Conservation (phyloP, 1,139 yeast genomes). For the Pneumocystis wakefieldiae region DNA sequence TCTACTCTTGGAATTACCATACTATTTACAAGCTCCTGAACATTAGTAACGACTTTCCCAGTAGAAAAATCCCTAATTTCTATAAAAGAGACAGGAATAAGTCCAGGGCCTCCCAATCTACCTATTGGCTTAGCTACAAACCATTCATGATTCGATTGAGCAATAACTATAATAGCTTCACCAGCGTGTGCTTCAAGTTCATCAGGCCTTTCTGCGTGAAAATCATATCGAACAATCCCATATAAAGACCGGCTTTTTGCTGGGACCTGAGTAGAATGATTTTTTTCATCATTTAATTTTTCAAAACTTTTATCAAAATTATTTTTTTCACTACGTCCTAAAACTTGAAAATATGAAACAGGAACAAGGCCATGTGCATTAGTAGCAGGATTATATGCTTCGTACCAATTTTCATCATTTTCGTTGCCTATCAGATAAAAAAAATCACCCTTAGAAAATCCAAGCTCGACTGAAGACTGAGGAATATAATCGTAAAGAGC, state of each 20-base stretch:
- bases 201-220: conserved; percentile 76
- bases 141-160: conserved; percentile 94
- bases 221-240: conserved; percentile 63
- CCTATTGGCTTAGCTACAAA: conserved; percentile 94
- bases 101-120: conserved; percentile 89
- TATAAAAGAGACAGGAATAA: conserved; percentile 83
- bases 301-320: conserved; percentile 1
- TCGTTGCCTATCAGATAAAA: conserved; percentile 63
- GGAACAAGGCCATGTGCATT: conserved; percentile 78
- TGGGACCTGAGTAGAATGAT: not conserved
- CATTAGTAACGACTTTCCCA: conserved; percentile 35
- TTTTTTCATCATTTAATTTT: conserved; percentile 5
- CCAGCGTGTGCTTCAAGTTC: conserved; percentile 75
- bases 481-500: conserved; percentile 69
- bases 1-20: conserved; percentile 80
- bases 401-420: conserved; percentile 60
- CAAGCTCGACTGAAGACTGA: conserved; percentile 69
- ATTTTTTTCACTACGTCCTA: conserved; percentile 22
- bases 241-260: conserved; percentile 30
- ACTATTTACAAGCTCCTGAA: conserved; percentile 36
- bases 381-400: conserved; percentile 76
- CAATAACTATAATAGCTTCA: conserved; percentile 81
- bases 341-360: conserved; percentile 62
- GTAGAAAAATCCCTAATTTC: conserved; percentile 66
- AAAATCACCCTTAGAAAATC: conserved; percentile 70